Evolutionary conservation across 2,329 filamentous ascomycete genomes (phyloP).

Genomic region (Mariannaea sp.): DNA sequence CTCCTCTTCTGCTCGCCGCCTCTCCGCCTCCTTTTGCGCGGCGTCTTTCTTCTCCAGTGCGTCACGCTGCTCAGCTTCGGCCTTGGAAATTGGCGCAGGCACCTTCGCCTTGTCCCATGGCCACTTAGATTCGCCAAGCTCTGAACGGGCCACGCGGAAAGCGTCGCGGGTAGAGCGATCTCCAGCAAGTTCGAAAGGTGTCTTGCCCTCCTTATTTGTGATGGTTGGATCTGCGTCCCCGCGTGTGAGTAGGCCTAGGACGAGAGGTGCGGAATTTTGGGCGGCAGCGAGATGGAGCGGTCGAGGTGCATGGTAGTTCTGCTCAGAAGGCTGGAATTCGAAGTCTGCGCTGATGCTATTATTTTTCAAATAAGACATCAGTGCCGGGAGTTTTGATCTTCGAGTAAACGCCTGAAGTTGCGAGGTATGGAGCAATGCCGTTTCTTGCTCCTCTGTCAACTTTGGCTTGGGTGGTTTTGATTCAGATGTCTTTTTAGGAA

Average conservation of each 20-base stretch:
- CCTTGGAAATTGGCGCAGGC: slow-evolving; percentile 70
- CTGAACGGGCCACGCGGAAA: slow-evolving; percentile 83
- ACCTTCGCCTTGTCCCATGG: slow-evolving; percentile 79
- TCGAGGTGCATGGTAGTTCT: slow-evolving; percentile 80
- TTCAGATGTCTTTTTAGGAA: slow-evolving; percentile 43
- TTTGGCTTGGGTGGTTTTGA: slow-evolving; percentile 65
- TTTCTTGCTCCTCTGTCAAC: slow-evolving; percentile 81
- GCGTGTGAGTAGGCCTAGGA: slow-evolving; percentile 76
- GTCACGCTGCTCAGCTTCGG: slow-evolving; percentile 71
- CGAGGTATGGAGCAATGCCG: slow-evolving; percentile 78
- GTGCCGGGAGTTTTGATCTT: slow-evolving; percentile 84
- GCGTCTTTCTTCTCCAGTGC: slow-evolving; percentile 72
- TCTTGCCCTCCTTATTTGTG: slow-evolving; percentile 76
- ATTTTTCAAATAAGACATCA: slow-evolving; percentile 81
- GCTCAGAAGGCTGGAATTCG: slow-evolving; percentile 71
- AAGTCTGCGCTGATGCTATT: slow-evolving; percentile 76
- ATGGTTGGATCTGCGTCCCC: slow-evolving; percentile 74
- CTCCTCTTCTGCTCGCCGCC: slow-evolving; percentile 76
- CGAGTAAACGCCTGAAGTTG: slow-evolving; percentile 88
- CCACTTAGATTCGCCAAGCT: slow-evolving; percentile 78
- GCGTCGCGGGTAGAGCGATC: slow-evolving; percentile 86
- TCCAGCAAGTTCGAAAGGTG: slow-evolving; percentile 84
- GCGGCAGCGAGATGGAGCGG: slow-evolving; percentile 85
- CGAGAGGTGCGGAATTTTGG: slow-evolving; percentile 77
- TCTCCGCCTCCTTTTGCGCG: slow-evolving; percentile 69